These are phyloP conservation scores for Trichomonascus vanleenenianus DNA, from an alignment of 805 yeast genomes.

Conservation along the genomic window DNA sequence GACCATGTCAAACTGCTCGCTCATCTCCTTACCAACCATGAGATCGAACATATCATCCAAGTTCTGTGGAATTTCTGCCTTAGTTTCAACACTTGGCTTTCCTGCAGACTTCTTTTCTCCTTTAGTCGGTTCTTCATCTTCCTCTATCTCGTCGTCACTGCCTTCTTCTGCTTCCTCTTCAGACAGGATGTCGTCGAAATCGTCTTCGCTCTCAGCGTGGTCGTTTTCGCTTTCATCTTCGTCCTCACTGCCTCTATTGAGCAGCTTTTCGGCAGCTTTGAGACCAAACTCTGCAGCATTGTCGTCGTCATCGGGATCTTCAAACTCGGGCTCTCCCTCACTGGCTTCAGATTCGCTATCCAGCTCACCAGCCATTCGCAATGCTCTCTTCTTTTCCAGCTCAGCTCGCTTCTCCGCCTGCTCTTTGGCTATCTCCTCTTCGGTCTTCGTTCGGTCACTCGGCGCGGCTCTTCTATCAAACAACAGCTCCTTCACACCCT, in stretches of 20 bases:
- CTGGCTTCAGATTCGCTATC: constrained; percentile 23
- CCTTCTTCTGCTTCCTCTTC: constrained; percentile 22
- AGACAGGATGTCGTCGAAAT: constrained; percentile 21
- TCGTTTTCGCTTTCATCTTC: constrained; percentile 11
- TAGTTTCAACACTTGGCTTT: neutral
- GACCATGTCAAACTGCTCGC: constrained; percentile 36
- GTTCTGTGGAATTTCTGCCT: constrained; percentile 4
- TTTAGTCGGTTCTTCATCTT: constrained; percentile 3
- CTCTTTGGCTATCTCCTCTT: constrained; percentile 33
- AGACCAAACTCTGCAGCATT: constrained; percentile 35
- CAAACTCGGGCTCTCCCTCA: constrained; percentile 27
- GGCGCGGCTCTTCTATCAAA: constrained; percentile 36
- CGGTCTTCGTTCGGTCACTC: constrained; percentile 35
- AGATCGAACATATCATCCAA: constrained; percentile 3
- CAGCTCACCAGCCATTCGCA: constrained; percentile 32
- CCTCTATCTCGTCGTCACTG: constrained; percentile 43
- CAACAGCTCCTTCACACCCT: constrained; percentile 31
- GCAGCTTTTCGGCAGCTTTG: constrained; percentile 7
- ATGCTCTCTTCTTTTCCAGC: constrained; percentile 29
- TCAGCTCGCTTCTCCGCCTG: constrained; percentile 25
- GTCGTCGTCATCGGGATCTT: constrained; percentile 18
- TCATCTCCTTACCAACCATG: constrained; percentile 19
- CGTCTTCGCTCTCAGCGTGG: constrained; percentile 39
- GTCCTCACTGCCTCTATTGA: constrained; percentile 7
- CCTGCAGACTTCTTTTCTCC: constrained; percentile 1